A percentile compares a stretch with the other conserved stretches of the same genome.
Evolutionary conservation across 1,284 basidiomycete genomes (phyloP).

Genomic region (Chalciporus piperatoides): DNA sequence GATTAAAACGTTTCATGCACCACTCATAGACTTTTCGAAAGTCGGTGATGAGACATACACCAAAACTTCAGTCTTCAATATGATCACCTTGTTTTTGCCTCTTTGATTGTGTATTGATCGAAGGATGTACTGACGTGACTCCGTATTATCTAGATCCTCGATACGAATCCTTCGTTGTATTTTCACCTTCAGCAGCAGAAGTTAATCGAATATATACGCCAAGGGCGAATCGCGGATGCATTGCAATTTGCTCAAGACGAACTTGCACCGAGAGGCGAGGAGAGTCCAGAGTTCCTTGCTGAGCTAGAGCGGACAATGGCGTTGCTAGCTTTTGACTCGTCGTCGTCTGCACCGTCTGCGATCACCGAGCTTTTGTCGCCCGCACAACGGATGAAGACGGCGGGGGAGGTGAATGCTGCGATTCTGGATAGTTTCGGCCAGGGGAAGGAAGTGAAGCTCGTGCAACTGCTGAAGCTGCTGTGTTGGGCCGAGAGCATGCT

Average conservation of each 20-base stretch:
- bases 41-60: conserved; percentile 73
- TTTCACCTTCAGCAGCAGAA: conserved; percentile 94
- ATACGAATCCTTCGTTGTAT: conserved; percentile 86
- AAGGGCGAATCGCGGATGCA: conserved; percentile 75
- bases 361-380: conserved; percentile 80
- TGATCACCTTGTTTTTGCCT: conserved; percentile 45
- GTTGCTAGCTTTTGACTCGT: conserved; percentile 84
- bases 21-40: conserved; percentile 80
- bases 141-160: conserved; percentile 72
- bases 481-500: conserved; percentile 86
- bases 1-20: conserved; percentile 98
- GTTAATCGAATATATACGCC: conserved; percentile 91
- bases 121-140: conserved; percentile 18
- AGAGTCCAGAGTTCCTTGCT: conserved; percentile 88
- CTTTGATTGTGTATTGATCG: not conserved
- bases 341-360: conserved; percentile 56
- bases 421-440: conserved; percentile 91
- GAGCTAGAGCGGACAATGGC: conserved; percentile 97
- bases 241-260: conserved; percentile 90
- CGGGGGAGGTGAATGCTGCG: conserved; percentile 92
- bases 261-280: conserved; percentile 91
- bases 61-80: conserved; percentile 93
- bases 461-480: conserved; percentile 81
- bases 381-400: conserved; percentile 87
- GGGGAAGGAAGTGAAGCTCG: conserved; percentile 88